Base-by-base conservation (phyloP, 2,329 filamentous ascomycete species). In the Hymenoscyphus fructigenus region DNA sequence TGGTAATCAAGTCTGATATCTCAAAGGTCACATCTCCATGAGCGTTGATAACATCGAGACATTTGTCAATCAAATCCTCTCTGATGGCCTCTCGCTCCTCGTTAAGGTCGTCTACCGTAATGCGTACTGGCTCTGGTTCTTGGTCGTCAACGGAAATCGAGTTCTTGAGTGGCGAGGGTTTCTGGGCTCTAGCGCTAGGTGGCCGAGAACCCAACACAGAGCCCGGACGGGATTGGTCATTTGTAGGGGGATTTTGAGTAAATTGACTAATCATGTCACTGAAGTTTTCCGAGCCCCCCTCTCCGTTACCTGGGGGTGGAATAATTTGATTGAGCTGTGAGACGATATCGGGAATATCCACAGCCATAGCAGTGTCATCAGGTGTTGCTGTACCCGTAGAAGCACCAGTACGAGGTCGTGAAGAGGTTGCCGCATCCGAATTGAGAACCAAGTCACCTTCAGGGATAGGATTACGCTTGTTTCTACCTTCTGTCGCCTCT, bases 21-120 rank as follows among this genome's bases (percentile, higher is more conserved):
- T 98, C 94, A 71, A 97, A 95, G 0, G 95, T 96, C 12, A 94
- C 88, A 70, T 91, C 88, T 15, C 93, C 89, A 71, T 98, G 93
- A 44, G 90, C 89, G 75, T 94, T 91, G 61, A 99, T 88, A 38
- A 98, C 88, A 72, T 97, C 93, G 26, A 99, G 82, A 69, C 91
- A 96, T 65, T 92, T 90, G 71, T 97, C 93, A 65, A 98, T 93
- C 62, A 98, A 79, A 63, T 91, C 89, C 23, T 86, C 83, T 47
- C 92, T 87, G 50, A 98, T 81, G n/a, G 83, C 84, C 4, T 84
- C 82, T 57, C 95, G 88, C 75, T 91, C 85, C 38, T 85, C 85
- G 67, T 97, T 91, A 6, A 99, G 82, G 69, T 93, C 90, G 65
- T 97, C 91, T 64, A 93, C 83, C 0, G 91, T 90, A 36, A 88